Evolutionary conservation across 2,329 filamentous ascomycete genomes (phyloP).

Genomic region (Apiospora rasikravindrae): DNA sequence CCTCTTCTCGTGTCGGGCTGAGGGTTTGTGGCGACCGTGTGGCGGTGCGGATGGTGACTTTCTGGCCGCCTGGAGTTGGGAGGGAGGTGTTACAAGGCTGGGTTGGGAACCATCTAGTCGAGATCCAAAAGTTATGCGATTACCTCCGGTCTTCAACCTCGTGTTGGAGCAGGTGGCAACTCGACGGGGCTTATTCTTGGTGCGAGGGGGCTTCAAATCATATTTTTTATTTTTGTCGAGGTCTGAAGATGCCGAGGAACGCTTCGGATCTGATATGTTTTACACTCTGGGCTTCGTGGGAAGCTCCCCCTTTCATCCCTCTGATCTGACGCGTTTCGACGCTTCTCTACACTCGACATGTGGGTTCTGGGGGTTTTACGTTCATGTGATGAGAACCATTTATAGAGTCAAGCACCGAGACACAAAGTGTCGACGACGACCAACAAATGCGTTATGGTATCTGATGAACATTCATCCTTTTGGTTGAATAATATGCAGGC

Average conservation of each 20-base stretch:
- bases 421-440: slow-evolving; percentile 52
- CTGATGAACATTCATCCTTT: slow-evolving; percentile 41
- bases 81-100: slow-evolving; percentile 51
- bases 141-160: slow-evolving; percentile 60
- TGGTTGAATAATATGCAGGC: background rate
- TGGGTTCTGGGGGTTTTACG: slow-evolving; percentile 30
- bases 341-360: background rate
- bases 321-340: slow-evolving; percentile 22
- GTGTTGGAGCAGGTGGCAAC: slow-evolving; percentile 69
- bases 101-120: slow-evolving; percentile 78
- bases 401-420: slow-evolving; percentile 99
- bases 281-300: slow-evolving; percentile 36
- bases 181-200: slow-evolving; percentile 99
- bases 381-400: slow-evolving; percentile 89
- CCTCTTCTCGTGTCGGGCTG: slow-evolving; percentile 35
- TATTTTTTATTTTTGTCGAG: slow-evolving; percentile 60
- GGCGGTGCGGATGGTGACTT: slow-evolving; percentile 33
- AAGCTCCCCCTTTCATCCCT: slow-evolving; percentile 20
- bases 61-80: slow-evolving; percentile 43
- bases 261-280: slow-evolving; percentile 31
- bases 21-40: slow-evolving; percentile 26
- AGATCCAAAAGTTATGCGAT: slow-evolving; percentile 98
- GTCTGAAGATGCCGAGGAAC: slow-evolving; percentile 37
- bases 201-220: slow-evolving; percentile 73
- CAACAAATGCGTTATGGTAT: slow-evolving; percentile 53